phyloP scores from a whole-genome alignment of 2,329 filamentous ascomycete genomes.

The Hyphodiscus sp. region DNA sequence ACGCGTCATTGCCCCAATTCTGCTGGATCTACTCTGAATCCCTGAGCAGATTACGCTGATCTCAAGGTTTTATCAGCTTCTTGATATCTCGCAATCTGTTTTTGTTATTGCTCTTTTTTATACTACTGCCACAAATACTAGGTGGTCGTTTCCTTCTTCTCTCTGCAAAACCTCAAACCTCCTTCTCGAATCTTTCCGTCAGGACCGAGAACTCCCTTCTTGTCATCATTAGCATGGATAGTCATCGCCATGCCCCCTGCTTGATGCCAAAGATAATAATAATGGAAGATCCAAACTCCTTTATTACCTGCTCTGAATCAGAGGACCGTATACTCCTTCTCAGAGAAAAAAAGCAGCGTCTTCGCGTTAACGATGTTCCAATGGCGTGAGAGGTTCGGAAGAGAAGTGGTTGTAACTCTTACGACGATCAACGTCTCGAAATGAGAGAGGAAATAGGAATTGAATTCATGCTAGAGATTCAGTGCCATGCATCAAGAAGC shows the following conservation, averaged over 20 bases:
- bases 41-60: no score
- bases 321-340: constrained; percentile 33
- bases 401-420: constrained; percentile 32
- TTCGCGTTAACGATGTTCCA: constrained; percentile 11
- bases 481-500: not conserved
- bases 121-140: no score
- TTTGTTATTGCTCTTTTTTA: no score
- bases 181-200: no score
- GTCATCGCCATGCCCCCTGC: constrained; percentile 36
- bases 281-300: constrained; percentile 35
- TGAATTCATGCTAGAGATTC: constrained; percentile 20
- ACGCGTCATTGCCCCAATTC: no score
- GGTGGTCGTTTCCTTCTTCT: no score
- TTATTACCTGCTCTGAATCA: constrained; percentile 32
- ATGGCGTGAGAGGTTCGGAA: constrained; percentile 1
- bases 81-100: no score
- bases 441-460: constrained; percentile 6
- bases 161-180: no score
- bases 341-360: constrained; percentile 33
- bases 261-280: constrained; percentile 32
- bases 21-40: no score
- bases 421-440: constrained; percentile 3
- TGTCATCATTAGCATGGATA: not conserved
- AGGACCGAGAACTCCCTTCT: no score
- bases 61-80: no score